These are phyloP conservation scores for Calonectria pseudoreteaudii DNA, from an alignment of 2,329 filamentous ascomycete species.

Conservation along the genomic window DNA sequence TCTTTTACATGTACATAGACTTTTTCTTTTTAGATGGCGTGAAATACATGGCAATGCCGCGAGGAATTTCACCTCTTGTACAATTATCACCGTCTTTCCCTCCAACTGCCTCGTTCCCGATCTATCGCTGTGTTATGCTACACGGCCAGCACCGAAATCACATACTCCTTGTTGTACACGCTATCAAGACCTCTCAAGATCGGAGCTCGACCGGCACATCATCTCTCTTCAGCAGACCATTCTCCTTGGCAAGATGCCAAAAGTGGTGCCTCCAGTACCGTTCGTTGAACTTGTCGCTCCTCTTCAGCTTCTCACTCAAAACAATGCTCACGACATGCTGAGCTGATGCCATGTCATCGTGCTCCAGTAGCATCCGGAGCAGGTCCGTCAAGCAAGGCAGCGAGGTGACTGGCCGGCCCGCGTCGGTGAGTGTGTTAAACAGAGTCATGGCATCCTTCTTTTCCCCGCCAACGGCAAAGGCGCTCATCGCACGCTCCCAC, in stretches of 20 bases:
- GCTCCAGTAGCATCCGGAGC: conserved; percentile 48
- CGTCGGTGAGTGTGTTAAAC: conserved; percentile 57
- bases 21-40: conserved; percentile 15
- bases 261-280: conserved; percentile 63
- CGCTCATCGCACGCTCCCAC: conserved; percentile 78
- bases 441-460: conserved; percentile 60
- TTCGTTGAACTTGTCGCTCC: conserved; percentile 33
- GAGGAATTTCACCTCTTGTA: conserved; percentile 39
- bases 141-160: background rate
- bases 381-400: conserved; percentile 58
- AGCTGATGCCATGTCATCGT: conserved; percentile 43
- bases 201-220: background rate
- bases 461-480: conserved; percentile 69
- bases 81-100: conserved; percentile 1
- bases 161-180: conserved; percentile 6
- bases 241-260: conserved; percentile 59
- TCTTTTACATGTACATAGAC: conserved; percentile 28
- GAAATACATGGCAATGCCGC: conserved; percentile 26
- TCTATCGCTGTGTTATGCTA: background rate
- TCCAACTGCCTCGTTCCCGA: conserved; percentile 1
- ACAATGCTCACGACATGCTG: conserved; percentile 47
- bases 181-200: background rate
- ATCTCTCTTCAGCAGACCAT: conserved; percentile 48
- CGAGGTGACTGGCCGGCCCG: conserved; percentile 54
- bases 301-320: conserved; percentile 42